Evolutionary conservation across 805 yeast genomes (phyloP).

Genomic region (Saitoella complicata): DNA sequence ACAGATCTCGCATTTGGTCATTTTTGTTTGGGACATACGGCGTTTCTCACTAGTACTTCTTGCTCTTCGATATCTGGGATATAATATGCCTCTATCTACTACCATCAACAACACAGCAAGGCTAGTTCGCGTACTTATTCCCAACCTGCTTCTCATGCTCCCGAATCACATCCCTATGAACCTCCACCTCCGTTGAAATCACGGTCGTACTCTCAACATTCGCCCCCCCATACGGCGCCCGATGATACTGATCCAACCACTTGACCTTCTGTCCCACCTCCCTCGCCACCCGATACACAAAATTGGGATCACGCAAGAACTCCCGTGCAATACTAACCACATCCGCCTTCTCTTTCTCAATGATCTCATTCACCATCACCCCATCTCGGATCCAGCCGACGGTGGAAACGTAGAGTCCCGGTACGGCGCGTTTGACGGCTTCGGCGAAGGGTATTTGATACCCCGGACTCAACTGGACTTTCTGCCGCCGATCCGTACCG

Average conservation of each 20-base stretch:
- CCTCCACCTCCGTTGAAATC: too few relatives aligned
- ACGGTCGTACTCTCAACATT: too few relatives aligned
- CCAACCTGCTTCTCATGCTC: too few relatives aligned
- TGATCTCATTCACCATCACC: slow-evolving; percentile 23
- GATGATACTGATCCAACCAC: slow-evolving; percentile 20
- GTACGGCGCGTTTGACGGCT: slow-evolving; percentile 29
- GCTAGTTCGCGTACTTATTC: too few relatives aligned
- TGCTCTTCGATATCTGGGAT: too few relatives aligned
- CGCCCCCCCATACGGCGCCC: neutral
- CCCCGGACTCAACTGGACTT: slow-evolving; percentile 22
- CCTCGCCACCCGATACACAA: slow-evolving; percentile 35
- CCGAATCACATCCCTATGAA: too few relatives aligned
- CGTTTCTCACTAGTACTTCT: too few relatives aligned
- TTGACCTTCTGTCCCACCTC: slow-evolving; percentile 28
- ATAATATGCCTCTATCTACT: too few relatives aligned
- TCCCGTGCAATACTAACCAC: slow-evolving; percentile 31
- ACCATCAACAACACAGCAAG: too few relatives aligned
- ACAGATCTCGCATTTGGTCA: too few relatives aligned
- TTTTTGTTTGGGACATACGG: too few relatives aligned
- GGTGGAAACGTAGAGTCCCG: slow-evolving; percentile 29
- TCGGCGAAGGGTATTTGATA: slow-evolving; percentile 27
- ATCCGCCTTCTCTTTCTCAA: slow-evolving; percentile 30
- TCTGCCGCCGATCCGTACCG: slow-evolving; percentile 25
- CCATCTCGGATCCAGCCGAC: slow-evolving; percentile 32
- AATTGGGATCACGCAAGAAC: slow-evolving; percentile 35